Percentiles rank a stretch among this genome's conserved stretches.
Evolutionary conservation across 148 eudicot genomes (phyloP).

Genomic region (Rhododendron ferrugineum): DNA sequence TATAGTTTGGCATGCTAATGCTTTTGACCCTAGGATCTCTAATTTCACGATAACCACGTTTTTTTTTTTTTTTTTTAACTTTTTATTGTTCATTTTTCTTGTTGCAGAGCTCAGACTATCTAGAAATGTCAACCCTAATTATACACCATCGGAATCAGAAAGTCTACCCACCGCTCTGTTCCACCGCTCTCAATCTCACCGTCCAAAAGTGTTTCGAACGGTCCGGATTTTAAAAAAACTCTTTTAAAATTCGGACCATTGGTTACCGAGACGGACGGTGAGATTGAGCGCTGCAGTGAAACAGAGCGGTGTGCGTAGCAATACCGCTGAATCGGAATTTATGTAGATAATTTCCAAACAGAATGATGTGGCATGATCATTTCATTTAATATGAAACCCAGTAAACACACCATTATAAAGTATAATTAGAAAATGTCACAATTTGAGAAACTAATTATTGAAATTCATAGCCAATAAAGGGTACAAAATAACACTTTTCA

Average conservation of each 20-base stretch:
- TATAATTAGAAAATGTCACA: neutral
- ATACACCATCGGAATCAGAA: neutral
- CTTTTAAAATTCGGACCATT: too few species aligned
- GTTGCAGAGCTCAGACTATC: neutral
- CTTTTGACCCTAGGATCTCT: neutral
- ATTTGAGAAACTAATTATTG: too few species aligned
- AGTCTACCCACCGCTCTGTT: too few species aligned
- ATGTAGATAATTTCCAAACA: neutral
- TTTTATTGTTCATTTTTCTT: neutral
- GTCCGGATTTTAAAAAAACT: too few species aligned
- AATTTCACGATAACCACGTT: neutral
- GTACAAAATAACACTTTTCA: too few species aligned
- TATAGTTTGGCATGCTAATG: neutral
- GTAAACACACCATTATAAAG: neutral
- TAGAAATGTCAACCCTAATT: neutral
- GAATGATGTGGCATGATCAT: neutral
- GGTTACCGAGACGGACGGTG: too few species aligned
- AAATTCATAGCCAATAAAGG: too few species aligned
- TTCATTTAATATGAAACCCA: neutral
- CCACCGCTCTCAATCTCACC: too few species aligned
- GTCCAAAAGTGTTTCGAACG: too few species aligned
- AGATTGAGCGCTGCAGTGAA: too few species aligned
- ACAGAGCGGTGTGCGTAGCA: too few species aligned
- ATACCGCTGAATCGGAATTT: neutral
- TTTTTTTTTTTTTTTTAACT: neutral